Percentiles rank a stretch among this genome's conserved stretches.
phyloP scores from a whole-genome alignment of 2,329 filamentous ascomycete species.

The Fusarium dimerum region DNA sequence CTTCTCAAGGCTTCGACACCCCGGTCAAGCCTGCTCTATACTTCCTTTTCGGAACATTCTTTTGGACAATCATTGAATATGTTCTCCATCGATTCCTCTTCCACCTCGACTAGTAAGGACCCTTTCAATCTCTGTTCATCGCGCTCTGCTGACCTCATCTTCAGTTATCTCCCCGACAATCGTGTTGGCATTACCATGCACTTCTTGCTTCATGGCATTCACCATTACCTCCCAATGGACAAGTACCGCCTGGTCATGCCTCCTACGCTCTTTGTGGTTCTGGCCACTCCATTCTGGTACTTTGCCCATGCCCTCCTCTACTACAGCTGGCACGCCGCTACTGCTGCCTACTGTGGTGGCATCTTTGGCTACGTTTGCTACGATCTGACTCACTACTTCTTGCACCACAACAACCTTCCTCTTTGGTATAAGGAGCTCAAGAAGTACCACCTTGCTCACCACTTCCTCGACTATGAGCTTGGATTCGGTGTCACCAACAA shows the following conservation, averaged over 20 bases:
- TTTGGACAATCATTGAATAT: constrained; percentile 94
- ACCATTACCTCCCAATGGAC: constrained; percentile 99
- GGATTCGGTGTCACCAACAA: constrained; percentile 95
- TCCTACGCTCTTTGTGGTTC: constrained; percentile 78
- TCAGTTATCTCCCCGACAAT: constrained; percentile 86
- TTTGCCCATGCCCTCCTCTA: constrained; percentile 80
- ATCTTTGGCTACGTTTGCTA: constrained; percentile 97
- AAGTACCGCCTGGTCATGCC: constrained; percentile 97
- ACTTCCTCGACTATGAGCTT: constrained; percentile 97
- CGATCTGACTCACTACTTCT: constrained; percentile 97
- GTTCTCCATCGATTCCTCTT: constrained; percentile 86
- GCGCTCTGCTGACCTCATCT: constrained; percentile 30
- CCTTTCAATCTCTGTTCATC: background rate
- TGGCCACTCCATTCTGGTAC: constrained; percentile 91
- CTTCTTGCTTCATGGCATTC: constrained; percentile 93
- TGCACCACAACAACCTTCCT: constrained; percentile 92
- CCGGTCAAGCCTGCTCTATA: constrained; percentile 54
- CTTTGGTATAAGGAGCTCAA: constrained; percentile 89
- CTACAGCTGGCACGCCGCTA: constrained; percentile 81
- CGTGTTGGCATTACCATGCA: constrained; percentile 82
- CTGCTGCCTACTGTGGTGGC: constrained; percentile 81
- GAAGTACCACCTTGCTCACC: constrained; percentile 96
- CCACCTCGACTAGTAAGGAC: constrained; percentile 82
- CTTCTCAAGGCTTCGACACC: constrained; percentile 60
- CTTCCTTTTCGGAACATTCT: constrained; percentile 68